Base-by-base conservation (phyloP, 1,284 basidiomycete genomes). In the Wolfiporia cocos region DNA sequence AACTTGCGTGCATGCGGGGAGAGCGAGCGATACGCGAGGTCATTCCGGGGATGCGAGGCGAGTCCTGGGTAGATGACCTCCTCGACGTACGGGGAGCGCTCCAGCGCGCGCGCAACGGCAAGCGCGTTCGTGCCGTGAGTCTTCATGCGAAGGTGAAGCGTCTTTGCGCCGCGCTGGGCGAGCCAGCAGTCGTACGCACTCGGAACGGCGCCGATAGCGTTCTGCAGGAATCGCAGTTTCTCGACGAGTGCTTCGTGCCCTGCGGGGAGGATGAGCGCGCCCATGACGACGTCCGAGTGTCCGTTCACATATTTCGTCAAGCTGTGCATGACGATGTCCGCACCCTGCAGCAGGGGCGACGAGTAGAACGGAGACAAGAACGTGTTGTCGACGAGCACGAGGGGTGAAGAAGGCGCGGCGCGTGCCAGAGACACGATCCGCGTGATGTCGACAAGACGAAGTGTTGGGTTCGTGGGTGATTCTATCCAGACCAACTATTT, bases 291-390 rank as follows among this genome's bases (percentile, higher is more conserved):
- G 59, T 97, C 93, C 0, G 86, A 87, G 67, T 96, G 92, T 0
- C 94, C 93, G 58, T 92, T 92, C 58, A 96, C 71, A 68, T 96
- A 97, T 65, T 98, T 98, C 0, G 91, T 90, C 36, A 92, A 68
- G 34, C 76, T 77, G 72, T 93, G 85, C 30, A 87, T 48, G 53
- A 92, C 88, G 50, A 92, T 69, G 58, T 92, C 89, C 15, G 91
- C 92, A 26, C 91, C 87, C 30, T 86, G 80, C 34, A 84, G 73
- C 22, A 98, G 77, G 0, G 94, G 94, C 1, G 90, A 92, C 43
- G 85, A 78, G 69, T 88, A 96, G 71, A 84, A 98, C 0, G 94
- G 91, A 0, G 90, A 93, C 37, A 93, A 71, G 76, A 92, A 95
- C 24, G 90, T 95, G 67, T 89, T 92, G 69, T 94, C 92, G 39